A percentile compares a stretch with the other conserved stretches of the same genome.
These are phyloP conservation scores for Physcomitrium patens DNA, from an alignment of 225 moss, liverwort and hornwort species.

Conservation along the genomic window DNA sequence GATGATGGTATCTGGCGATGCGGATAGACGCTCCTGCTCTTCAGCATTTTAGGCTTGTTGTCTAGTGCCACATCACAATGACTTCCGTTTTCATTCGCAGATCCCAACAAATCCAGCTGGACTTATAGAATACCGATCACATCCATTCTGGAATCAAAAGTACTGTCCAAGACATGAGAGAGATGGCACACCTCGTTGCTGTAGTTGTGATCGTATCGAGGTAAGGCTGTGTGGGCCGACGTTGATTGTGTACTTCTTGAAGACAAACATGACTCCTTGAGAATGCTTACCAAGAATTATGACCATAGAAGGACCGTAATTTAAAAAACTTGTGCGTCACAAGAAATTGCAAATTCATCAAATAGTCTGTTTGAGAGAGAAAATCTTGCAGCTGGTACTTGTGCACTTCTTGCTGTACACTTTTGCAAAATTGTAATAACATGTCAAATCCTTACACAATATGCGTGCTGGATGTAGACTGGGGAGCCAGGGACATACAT, in stretches of 20 bases:
- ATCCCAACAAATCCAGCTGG: constrained; percentile 60
- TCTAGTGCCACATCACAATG: too few species aligned
- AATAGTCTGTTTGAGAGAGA: too few species aligned
- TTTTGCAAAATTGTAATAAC: not conserved
- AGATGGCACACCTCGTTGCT: constrained; percentile 65
- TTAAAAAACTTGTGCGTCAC: too few species aligned
- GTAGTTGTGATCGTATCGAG: constrained; percentile 80
- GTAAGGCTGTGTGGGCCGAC: constrained; percentile 25
- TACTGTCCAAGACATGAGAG: constrained; percentile 69
- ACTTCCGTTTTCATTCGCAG: constrained; percentile 29
- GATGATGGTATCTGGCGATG: too few species aligned
- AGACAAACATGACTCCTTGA: too few species aligned
- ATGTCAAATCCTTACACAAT: constrained; percentile 4
- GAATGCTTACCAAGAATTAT: too few species aligned
- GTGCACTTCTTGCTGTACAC: not conserved
- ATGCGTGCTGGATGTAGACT: constrained; percentile 45
- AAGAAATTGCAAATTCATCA: too few species aligned
- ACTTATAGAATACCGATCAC: constrained; percentile 73
- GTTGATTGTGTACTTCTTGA: too few species aligned
- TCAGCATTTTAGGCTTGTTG: too few species aligned
- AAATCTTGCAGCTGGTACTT: not conserved
- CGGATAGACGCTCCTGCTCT: too few species aligned
- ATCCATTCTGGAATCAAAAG: constrained; percentile 75
- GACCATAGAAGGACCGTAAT: too few species aligned
- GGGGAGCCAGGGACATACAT: constrained; percentile 50